Percentiles rank a stretch among this genome's conserved stretches.
phyloP scores from a whole-genome alignment of 2,329 filamentous ascomycete genomes.

The Aspergillus novoparasiticus region DNA sequence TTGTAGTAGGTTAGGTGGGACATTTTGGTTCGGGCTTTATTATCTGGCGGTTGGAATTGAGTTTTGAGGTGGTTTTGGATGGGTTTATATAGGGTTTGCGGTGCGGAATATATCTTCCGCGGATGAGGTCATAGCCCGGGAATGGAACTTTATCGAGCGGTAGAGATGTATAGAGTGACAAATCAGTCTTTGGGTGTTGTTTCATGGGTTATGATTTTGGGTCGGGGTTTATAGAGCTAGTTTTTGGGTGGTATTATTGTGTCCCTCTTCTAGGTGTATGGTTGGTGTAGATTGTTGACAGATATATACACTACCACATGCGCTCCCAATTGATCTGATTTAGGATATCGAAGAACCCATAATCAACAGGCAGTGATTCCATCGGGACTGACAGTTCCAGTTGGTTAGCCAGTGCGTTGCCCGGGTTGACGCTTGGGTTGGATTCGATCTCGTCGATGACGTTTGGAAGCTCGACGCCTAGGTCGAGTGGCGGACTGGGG shows the following conservation, averaged over 20 bases:
- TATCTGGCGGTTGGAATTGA: neutral
- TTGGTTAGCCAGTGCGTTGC: neutral
- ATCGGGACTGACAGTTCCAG: neutral
- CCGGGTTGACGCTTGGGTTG: neutral
- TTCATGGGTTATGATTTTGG: neutral
- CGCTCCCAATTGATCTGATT: slow-evolving; percentile 3
- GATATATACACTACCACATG: neutral
- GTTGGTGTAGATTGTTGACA: neutral
- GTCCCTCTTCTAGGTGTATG: neutral
- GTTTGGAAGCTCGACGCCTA: neutral
- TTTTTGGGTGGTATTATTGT: neutral
- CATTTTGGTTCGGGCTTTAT: slow-evolving; percentile 25
- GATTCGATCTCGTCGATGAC: neutral
- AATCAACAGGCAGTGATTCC: slow-evolving; percentile 4
- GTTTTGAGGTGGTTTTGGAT: neutral
- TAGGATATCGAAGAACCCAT: slow-evolving; percentile 8
- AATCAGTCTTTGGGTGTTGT: neutral
- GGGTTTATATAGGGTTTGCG: neutral
- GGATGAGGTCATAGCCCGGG: neutral
- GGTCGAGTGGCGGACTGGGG: neutral
- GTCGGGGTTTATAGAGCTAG: neutral
- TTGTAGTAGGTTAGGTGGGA: slow-evolving; percentile 42
- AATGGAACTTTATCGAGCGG: neutral
- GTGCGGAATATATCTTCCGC: slow-evolving; percentile 5
- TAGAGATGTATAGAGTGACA: neutral